A percentile compares a stretch with the other conserved stretches of the same genome.
phyloP scores from a whole-genome alignment of 192 early-diverging fungal species.

The Allomyces javanicus region DNA sequence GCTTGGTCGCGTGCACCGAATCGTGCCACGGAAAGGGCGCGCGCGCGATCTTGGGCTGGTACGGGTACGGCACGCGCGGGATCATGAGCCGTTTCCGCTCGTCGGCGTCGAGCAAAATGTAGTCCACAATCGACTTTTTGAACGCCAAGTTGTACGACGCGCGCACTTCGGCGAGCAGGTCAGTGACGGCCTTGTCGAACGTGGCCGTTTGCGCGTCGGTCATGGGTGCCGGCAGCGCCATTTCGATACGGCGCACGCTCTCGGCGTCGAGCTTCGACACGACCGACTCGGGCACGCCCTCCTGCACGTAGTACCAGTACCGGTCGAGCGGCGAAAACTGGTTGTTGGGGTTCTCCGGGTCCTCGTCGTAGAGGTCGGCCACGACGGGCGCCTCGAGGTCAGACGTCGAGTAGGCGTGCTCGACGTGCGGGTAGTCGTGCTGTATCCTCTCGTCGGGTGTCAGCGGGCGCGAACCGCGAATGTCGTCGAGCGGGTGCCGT shows the following conservation, averaged over 20 bases:
- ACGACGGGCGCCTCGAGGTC: slow-evolving; percentile 2
- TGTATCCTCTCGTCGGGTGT: slow-evolving; percentile 17
- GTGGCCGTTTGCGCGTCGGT: not conserved
- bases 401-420: slow-evolving; percentile 7
- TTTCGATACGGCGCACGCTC: not conserved
- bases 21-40: slow-evolving; percentile 45
- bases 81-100: slow-evolving; percentile 28
- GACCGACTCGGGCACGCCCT: slow-evolving; percentile 16
- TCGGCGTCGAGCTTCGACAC: slow-evolving; percentile 9
- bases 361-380: slow-evolving; percentile 32
- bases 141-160: slow-evolving; percentile 18
- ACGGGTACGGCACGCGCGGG: slow-evolving; percentile 13
- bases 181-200: not conserved
- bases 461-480: slow-evolving; percentile 12
- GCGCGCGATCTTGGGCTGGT: slow-evolving; percentile 20
- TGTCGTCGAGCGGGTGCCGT: slow-evolving; percentile 9
- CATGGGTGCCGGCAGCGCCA: not conserved
- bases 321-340: slow-evolving; percentile 29
- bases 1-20: slow-evolving; percentile 10
- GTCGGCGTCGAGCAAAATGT: slow-evolving; percentile 28
- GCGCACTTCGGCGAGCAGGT: slow-evolving; percentile 21
- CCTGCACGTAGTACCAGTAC: slow-evolving; percentile 31
- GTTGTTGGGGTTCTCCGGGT: slow-evolving; percentile 22
- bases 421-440: slow-evolving; percentile 6
- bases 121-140: slow-evolving; percentile 31